These are phyloP conservation scores for Ascodesmis nigricans DNA, from an alignment of 495 filamentous ascomycete genomes.

Conservation along the genomic window DNA sequence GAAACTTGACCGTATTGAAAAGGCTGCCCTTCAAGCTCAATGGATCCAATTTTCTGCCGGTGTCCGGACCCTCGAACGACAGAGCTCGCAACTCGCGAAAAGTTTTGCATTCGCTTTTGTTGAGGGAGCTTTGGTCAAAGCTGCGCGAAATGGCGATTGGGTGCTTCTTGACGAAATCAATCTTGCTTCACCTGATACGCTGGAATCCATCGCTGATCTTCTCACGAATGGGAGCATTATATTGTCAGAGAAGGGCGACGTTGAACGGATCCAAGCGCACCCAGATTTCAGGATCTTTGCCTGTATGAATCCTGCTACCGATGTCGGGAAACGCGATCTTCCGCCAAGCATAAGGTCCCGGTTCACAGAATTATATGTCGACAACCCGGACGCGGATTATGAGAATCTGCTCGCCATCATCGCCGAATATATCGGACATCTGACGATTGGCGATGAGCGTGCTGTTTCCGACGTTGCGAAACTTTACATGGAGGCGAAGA, in stretches of 20 bases:
- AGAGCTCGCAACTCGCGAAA: conserved; percentile 52
- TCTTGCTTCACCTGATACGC: conserved; percentile 74
- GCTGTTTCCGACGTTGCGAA: conserved; percentile 54
- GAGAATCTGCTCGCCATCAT: conserved; percentile 69
- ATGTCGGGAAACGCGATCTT: conserved; percentile 85
- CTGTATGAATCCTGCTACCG: conserved; percentile 97
- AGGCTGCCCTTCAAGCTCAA: conserved; percentile 41
- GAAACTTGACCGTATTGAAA: conserved; percentile 36
- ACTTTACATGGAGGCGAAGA: conserved; percentile 71
- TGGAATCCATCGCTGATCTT: conserved; percentile 80
- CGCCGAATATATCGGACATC: conserved; percentile 56
- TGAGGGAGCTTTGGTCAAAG: conserved; percentile 83
- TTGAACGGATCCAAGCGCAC: conserved; percentile 72
- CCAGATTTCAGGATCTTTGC: conserved; percentile 89
- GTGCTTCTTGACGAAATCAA: conserved; percentile 97
- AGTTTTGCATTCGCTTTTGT: conserved; percentile 89
- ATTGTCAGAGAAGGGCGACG: conserved; percentile 74
- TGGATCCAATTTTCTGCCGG: conserved; percentile 65
- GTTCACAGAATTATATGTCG: conserved; percentile 87
- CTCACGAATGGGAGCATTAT: conserved; percentile 57
- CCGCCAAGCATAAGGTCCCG: conserved; percentile 62
- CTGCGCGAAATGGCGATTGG: conserved; percentile 87
- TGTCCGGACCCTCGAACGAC: conserved; percentile 58
- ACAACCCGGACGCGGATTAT: conserved; percentile 62
- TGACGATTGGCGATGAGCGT: conserved; percentile 39